These are phyloP conservation scores for Porcisia deanei DNA, from an alignment of 208 protist species.

Conservation along the genomic window DNA sequence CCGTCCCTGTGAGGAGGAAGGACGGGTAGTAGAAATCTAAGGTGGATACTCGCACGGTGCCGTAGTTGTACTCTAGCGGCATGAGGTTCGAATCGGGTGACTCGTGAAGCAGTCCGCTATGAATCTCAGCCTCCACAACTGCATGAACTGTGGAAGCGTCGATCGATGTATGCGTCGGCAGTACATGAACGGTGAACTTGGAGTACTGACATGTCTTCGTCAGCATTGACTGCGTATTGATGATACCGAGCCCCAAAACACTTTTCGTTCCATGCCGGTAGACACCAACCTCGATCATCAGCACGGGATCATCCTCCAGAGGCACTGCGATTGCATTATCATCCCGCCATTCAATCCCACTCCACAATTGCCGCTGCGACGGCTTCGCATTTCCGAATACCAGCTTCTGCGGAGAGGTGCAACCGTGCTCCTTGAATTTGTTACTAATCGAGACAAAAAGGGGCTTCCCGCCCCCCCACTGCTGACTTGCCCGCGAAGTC, in stretches of 20 bases:
- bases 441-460: slow-evolving; percentile 64
- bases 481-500: slow-evolving; percentile 52
- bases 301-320: slow-evolving; percentile 57
- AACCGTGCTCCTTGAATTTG: slow-evolving; percentile 47
- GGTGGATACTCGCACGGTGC: slow-evolving; percentile 80
- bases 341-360: slow-evolving; percentile 45
- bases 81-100: slow-evolving; percentile 57
- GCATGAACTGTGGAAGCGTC: slow-evolving; percentile 78
- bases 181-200: slow-evolving; percentile 78
- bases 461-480: slow-evolving; percentile 74
- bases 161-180: slow-evolving; percentile 66
- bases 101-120: slow-evolving; percentile 66
- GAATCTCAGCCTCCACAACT: slow-evolving; percentile 71
- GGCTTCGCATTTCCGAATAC: slow-evolving; percentile 34
- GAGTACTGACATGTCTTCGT: slow-evolving; percentile 68
- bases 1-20: slow-evolving; percentile 66
- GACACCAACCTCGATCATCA: slow-evolving; percentile 74
- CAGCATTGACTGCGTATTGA: slow-evolving; percentile 73
- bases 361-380: slow-evolving; percentile 47
- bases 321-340: slow-evolving; percentile 49
- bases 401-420: slow-evolving; percentile 53
- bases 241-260: slow-evolving; percentile 63
- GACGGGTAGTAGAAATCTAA: slow-evolving; percentile 87
- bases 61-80: slow-evolving; percentile 87
- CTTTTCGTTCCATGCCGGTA: slow-evolving; percentile 36